These are phyloP conservation scores for Yueomyces sp. DNA, from an alignment of 805 yeast genomes.

Conservation along the genomic window DNA sequence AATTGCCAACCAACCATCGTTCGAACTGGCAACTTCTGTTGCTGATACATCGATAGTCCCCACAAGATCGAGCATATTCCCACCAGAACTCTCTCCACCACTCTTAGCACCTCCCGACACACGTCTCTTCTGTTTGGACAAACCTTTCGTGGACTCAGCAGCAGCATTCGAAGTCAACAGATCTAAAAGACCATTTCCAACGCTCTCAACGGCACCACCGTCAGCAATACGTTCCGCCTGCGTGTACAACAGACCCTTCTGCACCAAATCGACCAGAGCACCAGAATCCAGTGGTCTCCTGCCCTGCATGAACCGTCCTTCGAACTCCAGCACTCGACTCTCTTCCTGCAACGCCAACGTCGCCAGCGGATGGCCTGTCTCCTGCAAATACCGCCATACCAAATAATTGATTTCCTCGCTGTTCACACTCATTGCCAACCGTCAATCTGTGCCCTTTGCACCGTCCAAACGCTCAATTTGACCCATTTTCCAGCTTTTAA, in stretches of 20 bases:
- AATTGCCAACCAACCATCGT: not conserved
- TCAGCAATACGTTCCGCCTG: slow-evolving; percentile 48
- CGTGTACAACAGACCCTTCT: slow-evolving; percentile 72
- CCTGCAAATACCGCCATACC: slow-evolving; percentile 87
- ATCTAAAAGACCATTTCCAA: slow-evolving; percentile 1
- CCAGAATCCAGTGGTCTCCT: slow-evolving; percentile 27
- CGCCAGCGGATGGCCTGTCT: slow-evolving; percentile 60
- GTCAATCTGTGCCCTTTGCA: too few relatives aligned
- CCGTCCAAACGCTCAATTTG: too few relatives aligned
- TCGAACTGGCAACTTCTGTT: not conserved
- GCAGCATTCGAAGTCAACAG: not conserved
- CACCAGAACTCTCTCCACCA: not conserved
- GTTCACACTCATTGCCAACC: slow-evolving; percentile 54
- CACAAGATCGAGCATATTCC: too few relatives aligned
- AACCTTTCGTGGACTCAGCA: not conserved
- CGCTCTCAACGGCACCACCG: slow-evolving; percentile 20
- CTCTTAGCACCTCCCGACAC: not conserved
- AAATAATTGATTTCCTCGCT: slow-evolving; percentile 79
- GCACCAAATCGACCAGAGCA: slow-evolving; percentile 66
- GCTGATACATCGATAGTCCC: not conserved
- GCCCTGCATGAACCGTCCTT: slow-evolving; percentile 11
- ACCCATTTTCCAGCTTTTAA: too few relatives aligned
- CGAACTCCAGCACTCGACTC: slow-evolving; percentile 47
- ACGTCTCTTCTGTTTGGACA: not conserved
- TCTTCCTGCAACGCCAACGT: slow-evolving; percentile 75